Evolutionary conservation across 2,329 filamentous ascomycete species (phyloP).

Genomic region (Pyrenochaeta sp.): DNA sequence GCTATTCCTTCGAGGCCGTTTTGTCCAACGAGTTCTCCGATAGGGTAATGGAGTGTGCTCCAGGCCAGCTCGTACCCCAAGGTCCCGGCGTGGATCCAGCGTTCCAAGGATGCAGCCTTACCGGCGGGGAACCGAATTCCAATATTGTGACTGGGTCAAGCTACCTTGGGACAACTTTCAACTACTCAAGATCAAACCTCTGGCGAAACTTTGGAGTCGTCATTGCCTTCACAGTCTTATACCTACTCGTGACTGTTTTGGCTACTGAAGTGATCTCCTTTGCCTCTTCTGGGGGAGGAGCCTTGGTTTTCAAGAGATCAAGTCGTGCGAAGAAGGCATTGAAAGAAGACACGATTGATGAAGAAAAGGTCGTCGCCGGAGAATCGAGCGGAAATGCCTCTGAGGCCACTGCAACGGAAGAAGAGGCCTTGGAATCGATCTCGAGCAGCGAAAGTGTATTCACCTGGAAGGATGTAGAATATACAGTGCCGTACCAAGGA

Average conservation of each 20-base stretch:
- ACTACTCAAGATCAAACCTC: slow-evolving; percentile 64
- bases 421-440: slow-evolving; percentile 44
- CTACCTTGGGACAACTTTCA: slow-evolving; percentile 64
- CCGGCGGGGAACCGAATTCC: slow-evolving; percentile 63
- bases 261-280: slow-evolving; percentile 75
- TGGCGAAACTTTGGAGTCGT: slow-evolving; percentile 81
- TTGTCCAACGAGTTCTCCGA: slow-evolving; percentile 70
- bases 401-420: slow-evolving; percentile 28
- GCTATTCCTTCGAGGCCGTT: slow-evolving; percentile 72
- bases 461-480: slow-evolving; percentile 58
- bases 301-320: slow-evolving; percentile 75
- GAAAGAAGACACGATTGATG: slow-evolving; percentile 59
- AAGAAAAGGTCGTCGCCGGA: slow-evolving; percentile 60
- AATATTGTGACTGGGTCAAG: slow-evolving; percentile 60
- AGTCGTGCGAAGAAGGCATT: slow-evolving; percentile 64
- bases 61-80: slow-evolving; percentile 65
- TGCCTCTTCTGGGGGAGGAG: slow-evolving; percentile 68
- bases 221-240: slow-evolving; percentile 77
- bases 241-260: slow-evolving; percentile 73
- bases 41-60: slow-evolving; percentile 64
- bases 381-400: slow-evolving; percentile 32
- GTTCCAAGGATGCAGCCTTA: slow-evolving; percentile 69
- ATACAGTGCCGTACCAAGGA: slow-evolving; percentile 73
- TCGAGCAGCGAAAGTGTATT: slow-evolving; percentile 48
- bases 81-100: slow-evolving; percentile 63